Conservation (phyloP, 108 stramenopile genomes). For the Thalassiosira profunda region DNA sequence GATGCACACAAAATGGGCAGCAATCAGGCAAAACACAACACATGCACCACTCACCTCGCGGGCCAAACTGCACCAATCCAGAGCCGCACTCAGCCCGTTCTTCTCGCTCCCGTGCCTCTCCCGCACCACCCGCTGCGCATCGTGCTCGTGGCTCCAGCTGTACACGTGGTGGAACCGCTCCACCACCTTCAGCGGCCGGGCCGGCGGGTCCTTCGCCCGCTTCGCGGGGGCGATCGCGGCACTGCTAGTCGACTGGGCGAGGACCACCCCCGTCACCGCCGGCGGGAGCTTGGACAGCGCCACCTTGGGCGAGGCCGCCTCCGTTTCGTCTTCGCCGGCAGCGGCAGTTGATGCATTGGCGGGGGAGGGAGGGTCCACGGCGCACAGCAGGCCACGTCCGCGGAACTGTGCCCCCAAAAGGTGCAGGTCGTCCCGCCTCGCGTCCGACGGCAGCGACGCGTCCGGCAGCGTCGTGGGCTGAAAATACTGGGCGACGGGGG, state of each 20-base stretch:
- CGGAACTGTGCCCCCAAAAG: conserved; percentile 49
- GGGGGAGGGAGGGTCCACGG: conserved; percentile 11
- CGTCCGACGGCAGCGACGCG: neutral
- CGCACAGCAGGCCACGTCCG: conserved; percentile 44
- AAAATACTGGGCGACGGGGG: conserved; percentile 40
- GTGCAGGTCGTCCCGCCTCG: neutral
- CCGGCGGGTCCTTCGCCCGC: neutral
- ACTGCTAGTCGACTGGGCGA: neutral
- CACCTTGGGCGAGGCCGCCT: neutral
- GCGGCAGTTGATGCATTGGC: neutral
- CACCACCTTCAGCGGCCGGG: conserved; percentile 15
- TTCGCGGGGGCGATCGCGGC: neutral
- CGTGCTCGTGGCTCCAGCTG: conserved; percentile 45
- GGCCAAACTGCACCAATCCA: conserved; percentile 34
- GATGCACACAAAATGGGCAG: no score
- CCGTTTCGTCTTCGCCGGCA: neutral
- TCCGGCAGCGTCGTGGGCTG: conserved; percentile 24
- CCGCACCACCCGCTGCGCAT: conserved; percentile 13
- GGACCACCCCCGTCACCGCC: conserved; percentile 18
- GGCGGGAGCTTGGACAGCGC: conserved; percentile 21
- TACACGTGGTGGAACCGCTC: conserved; percentile 31
- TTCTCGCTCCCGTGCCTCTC: conserved; percentile 11
- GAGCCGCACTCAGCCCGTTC: conserved; percentile 31
- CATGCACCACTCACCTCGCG: conserved; percentile 39
- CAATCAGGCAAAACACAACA: no score